Evolutionary conservation across 2,329 filamentous ascomycete species (phyloP), one percentile per base, ranked within the genome.

Genomic region (Chrysosporium queenslandicum): DNA sequence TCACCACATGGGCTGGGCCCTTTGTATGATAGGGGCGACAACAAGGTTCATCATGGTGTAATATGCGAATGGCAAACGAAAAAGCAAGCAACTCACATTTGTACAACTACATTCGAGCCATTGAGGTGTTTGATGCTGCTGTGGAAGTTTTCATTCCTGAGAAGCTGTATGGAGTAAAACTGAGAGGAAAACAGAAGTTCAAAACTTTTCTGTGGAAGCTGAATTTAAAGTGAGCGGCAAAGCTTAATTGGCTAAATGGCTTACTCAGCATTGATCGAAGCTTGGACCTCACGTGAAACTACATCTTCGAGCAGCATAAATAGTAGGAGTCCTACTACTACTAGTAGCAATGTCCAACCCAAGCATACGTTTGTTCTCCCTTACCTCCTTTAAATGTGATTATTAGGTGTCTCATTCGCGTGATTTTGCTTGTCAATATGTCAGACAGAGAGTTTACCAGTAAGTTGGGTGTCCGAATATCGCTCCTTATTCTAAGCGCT

Each of bases 11-110:
- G 68, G 62, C 50, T 40, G 14, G 23, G 42, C 50, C 50, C 34
- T 40, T 47, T 61, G 63, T 79, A 71, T 72, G 77, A 79, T 80
- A 80, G 77, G 77, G 77, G 77, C 77, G 77, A 80, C 77, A 80
- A 74, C 69, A 68, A 70, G 59, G 71, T 74, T 80, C 77, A 80
- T 80, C 77, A 77, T 73, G 59, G 58, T 63, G 66, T 57, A 55
- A 55, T 53, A 43, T 42, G 36, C 55, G 27, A 18, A 14, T 48
- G 39, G 52, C 53, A 55, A 32, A 52, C 50, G n/a, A 57, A 30
- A 42, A 43, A 50, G 43, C 20, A 57, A 59, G 64, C 60, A 64
- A 69, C 66, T 60, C 58, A 53, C 52, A 50, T 45, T 42, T 40
- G n/a, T n/a, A n/a, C 29, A 36, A 18, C 29, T 29, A 32, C 16